Percentiles rank a stretch among this genome's conserved stretches.
Evolutionary conservation across 2,329 filamentous ascomycete species (phyloP).

Genomic region (Penicillium sp.): DNA sequence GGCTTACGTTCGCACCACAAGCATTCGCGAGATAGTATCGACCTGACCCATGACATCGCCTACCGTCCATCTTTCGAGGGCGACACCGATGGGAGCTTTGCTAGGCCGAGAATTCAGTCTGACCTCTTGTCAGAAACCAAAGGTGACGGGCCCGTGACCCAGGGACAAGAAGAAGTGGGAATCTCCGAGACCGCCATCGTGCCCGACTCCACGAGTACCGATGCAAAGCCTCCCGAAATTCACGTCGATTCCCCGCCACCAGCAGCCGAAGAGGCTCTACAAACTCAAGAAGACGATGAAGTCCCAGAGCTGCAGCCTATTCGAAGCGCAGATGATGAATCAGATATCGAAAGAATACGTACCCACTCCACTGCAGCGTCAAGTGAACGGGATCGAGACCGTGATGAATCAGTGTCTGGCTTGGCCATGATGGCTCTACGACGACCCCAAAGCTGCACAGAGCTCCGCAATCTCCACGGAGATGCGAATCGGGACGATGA

Average conservation of each 20-base stretch:
- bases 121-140: conserved; percentile 21
- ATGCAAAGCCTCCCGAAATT: conserved; percentile 37
- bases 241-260: conserved; percentile 34
- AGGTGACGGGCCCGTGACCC: conserved; percentile 22
- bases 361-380: conserved; percentile 36
- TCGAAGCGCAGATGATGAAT: conserved; percentile 31
- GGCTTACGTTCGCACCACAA: conserved; percentile 47
- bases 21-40: conserved; percentile 39
- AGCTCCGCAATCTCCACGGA: conserved; percentile 26
- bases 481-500: conserved; percentile 28
- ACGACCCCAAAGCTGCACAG: conserved; percentile 42
- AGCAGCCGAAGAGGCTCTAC: conserved; percentile 21
- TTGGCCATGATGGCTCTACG: conserved; percentile 37
- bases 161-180: conserved; percentile 20
- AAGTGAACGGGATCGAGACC: conserved; percentile 31
- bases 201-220: conserved; percentile 9
- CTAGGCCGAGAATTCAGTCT: conserved; percentile 20
- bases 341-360: conserved; percentile 33
- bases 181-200: conserved; percentile 8
- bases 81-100: conserved; percentile 27
- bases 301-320: conserved; percentile 12
- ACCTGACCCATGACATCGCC: conserved; percentile 34
- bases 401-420: conserved; percentile 23
- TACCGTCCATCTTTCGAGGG: conserved; percentile 34
- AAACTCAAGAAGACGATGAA: conserved; percentile 20